Evolutionary conservation across 805 yeast species (phyloP), one percentile per base, ranked within the genome.

Genomic region (Lachancea mirantina): DNA sequence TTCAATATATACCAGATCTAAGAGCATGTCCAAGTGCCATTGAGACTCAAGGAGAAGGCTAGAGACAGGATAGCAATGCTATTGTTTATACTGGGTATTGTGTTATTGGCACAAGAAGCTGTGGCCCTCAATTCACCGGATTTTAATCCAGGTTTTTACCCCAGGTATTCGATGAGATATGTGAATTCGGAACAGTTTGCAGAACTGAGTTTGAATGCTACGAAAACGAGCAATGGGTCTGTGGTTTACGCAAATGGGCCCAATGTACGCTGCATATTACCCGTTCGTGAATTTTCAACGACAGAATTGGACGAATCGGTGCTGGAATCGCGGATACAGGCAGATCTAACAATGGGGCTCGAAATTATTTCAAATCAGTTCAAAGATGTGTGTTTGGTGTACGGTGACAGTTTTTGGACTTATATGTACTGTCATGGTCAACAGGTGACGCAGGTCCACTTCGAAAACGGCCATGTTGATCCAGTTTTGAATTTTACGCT

Each of bases 361-460:
- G 33, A 44, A 2, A 38, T 52, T 2, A 38, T 52, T 5, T 27
- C 46, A 2, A 23, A 37, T 2, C 26, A 32, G 4, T 27, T 49
- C 11, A 33, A 36, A 11, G 44, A 33, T 9, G 16, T 38, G 13
- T 61, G 67, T 32, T 23, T 60, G 2, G 23, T 40, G 13, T 50
- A 45, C 28, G 28, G 36, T 2, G 50, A 62, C 22, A 69, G 66
- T n/a, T 75, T 71, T 48, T 75, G 79, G 78, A 66, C 69, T 8
- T 72, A 68, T 41, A 67, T 63, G 3, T 65, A 64, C 33, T 73
- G 79, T 45, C 64, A 59, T 38, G 72, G 70, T 5, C 66, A 62
- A 36, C 61, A 64, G 27, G 49, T 75, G 23, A 55, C 63, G 9
- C 82, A 75, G 47, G 70, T 63, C 48, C 77, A 70, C 41, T 6